Conservation (phyloP, 352 stramenopile genomes). For the Pythium volutum region DNA sequence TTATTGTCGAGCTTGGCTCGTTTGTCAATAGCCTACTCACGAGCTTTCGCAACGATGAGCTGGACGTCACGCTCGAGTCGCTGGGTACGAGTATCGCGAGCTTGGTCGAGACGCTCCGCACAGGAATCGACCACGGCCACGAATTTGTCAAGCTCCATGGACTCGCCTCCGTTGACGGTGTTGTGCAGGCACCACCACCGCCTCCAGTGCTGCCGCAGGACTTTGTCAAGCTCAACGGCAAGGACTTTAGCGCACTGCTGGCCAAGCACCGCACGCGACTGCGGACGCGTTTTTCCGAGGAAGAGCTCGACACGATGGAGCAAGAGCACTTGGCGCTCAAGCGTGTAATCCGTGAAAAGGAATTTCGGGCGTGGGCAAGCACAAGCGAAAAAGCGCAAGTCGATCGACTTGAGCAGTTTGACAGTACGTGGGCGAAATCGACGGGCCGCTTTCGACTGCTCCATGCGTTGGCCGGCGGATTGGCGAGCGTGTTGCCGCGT, state of each 20-base stretch:
- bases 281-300: conserved; percentile 25
- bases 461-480: conserved; percentile 52
- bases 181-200: conserved; percentile 3
- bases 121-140: conserved; percentile 7
- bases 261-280: conserved; percentile 28
- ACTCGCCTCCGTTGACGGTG: too few species aligned
- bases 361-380: conserved; percentile 13
- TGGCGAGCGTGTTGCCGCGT: conserved; percentile 42
- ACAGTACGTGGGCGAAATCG: conserved; percentile 36
- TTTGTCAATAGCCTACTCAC: conserved; percentile 36
- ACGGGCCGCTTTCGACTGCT: conserved; percentile 41
- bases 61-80: conserved; percentile 32
- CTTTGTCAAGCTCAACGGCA: conserved; percentile 39
- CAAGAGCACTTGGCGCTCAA: conserved; percentile 37
- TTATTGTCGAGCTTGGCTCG: conserved; percentile 41
- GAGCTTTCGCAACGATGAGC: conserved; percentile 18
- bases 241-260: conserved; percentile 46
- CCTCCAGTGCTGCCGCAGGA: conserved; percentile 51
- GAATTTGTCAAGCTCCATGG: not conserved
- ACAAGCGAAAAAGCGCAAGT: not conserved
- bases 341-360: conserved; percentile 27
- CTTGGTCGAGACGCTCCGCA: conserved; percentile 33
- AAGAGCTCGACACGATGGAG: conserved; percentile 35
- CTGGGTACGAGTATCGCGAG: conserved; percentile 32
- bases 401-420: conserved; percentile 33